Base-by-base conservation (phyloP, 2,329 filamentous ascomycete genomes). In the Cryphonectria japonica region DNA sequence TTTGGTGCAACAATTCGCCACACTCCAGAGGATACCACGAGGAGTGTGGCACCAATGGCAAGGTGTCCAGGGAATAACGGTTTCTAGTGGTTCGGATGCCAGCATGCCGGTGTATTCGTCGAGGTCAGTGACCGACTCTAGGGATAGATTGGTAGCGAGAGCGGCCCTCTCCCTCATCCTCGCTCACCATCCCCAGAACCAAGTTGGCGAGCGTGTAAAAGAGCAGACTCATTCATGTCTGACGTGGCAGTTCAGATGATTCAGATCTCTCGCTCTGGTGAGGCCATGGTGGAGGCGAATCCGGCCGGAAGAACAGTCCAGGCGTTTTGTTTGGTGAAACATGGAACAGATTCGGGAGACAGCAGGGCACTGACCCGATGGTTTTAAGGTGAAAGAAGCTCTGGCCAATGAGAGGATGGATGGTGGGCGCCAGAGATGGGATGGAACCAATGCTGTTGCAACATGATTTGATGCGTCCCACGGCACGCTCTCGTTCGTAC, bases 271-370 rank as follows among this genome's bases (percentile, higher is more conserved):
- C 14, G 26, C 54, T 59, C 54, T 59, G 26, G 26, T 59, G 26
- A 59, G 19, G 59, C 59, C 29, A 22, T 39, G 16, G 59, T 26
- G 19, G 14, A 64, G n/a, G 61, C 19, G 62, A 22, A 50, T 22
- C 41, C 41, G 29, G 26, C 62, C 39, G 37, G 11, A n/a, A 26
- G 22, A 14, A 19, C 9, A 13, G 62, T 29, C 62, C 13, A 19
- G 19, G 43, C 43, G 43, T 65, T 65, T 65, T 29, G 62, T 65
- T 65, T 65, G 39, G 62, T 50, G 43, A 65, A 65, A 65, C 62
- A 46, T 59, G 13, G 61, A 65, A 65, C 62, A 65, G 41, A 46
- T 32, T 32, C 54, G 29, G 54, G 19, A 11, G 32, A 5, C 29
- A 59, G 54, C 5, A 59, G 54, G 16, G 54, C 29, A 34, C 39